Evolutionary conservation across 768 basidiomycete genomes (phyloP).

Genomic region (Pisolithus orientalis): DNA sequence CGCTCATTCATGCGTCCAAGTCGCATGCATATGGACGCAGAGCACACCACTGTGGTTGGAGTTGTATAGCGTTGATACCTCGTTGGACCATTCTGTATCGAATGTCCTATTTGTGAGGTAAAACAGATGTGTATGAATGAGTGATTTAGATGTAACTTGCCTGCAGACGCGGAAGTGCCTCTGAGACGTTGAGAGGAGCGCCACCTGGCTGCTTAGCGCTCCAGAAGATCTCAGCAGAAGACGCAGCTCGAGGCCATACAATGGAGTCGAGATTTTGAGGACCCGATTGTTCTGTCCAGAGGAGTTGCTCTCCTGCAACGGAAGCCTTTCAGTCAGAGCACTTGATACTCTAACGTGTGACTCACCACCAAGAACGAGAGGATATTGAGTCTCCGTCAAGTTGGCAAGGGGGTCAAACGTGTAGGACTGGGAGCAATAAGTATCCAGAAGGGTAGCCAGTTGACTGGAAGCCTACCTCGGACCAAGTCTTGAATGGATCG

Average conservation of each 20-base stretch:
- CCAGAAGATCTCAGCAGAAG: constrained; percentile 52
- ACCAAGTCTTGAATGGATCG: constrained; percentile 49
- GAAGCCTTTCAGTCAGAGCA: background rate
- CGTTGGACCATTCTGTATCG: constrained; percentile 42
- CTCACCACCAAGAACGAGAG: constrained; percentile 35
- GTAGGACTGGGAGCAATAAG: constrained; percentile 31
- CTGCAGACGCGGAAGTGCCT: constrained; percentile 46
- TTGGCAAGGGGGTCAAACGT: constrained; percentile 45
- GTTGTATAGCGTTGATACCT: constrained; percentile 39
- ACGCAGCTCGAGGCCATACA: constrained; percentile 43
- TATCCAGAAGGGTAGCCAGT: constrained; percentile 5
- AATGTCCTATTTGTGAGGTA: constrained; percentile 27
- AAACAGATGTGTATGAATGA: background rate
- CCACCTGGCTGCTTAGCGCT: constrained; percentile 35
- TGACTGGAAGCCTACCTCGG: constrained; percentile 27
- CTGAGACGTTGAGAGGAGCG: constrained; percentile 23
- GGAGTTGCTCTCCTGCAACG: constrained; percentile 28
- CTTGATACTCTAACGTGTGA: constrained; percentile 2
- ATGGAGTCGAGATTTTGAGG: constrained; percentile 38
- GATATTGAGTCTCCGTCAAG: constrained; percentile 29
- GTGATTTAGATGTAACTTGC: constrained; percentile 6
- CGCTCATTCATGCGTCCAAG: constrained; percentile 9
- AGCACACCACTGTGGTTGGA: constrained; percentile 58
- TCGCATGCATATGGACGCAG: constrained; percentile 43
- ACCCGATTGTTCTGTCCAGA: constrained; percentile 44